Conservation (phyloP, 805 yeast species). For the Cyberlindnera maritima region DNA sequence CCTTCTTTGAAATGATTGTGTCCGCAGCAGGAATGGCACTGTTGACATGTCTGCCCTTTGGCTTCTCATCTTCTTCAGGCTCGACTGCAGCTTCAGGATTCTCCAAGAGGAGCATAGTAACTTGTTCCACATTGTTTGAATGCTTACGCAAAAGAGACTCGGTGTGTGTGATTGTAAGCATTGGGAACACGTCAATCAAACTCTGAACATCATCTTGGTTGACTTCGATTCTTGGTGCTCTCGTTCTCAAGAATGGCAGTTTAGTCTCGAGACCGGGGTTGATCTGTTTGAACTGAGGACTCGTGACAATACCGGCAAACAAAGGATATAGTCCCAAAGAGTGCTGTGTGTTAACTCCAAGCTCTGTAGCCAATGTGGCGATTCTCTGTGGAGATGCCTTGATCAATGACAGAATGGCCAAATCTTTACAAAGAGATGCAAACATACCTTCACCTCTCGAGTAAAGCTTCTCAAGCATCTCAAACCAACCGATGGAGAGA, state of each 20-base stretch:
- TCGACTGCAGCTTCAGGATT: slow-evolving; percentile 43
- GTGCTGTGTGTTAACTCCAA: slow-evolving; percentile 42
- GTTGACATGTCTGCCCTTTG: slow-evolving; percentile 16
- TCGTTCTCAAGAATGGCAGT: slow-evolving; percentile 41
- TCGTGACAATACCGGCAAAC: slow-evolving; percentile 50
- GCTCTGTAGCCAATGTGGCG: slow-evolving; percentile 39
- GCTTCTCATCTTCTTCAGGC: slow-evolving; percentile 5
- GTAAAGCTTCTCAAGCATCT: slow-evolving; percentile 54
- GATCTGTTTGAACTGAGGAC: slow-evolving; percentile 42
- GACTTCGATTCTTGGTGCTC: neutral
- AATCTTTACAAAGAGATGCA: slow-evolving; percentile 42
- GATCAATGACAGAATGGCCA: slow-evolving; percentile 51
- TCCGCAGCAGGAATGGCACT: slow-evolving; percentile 19
- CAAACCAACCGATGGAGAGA: slow-evolving; percentile 56
- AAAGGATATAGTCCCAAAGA: slow-evolving; percentile 51
- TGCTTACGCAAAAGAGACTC: slow-evolving; percentile 46
- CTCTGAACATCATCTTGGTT: slow-evolving; percentile 31
- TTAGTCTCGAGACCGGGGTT: slow-evolving; percentile 52
- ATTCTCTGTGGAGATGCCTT: slow-evolving; percentile 12
- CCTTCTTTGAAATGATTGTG: slow-evolving; percentile 18
- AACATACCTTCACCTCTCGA: slow-evolving; percentile 54
- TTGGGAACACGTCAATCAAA: slow-evolving; percentile 64
- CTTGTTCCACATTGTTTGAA: slow-evolving; percentile 50
- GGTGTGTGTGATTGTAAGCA: slow-evolving; percentile 46
- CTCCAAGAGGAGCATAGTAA: slow-evolving; percentile 61